Base-by-base conservation (phyloP, 495 filamentous ascomycete species). In the Elasticomyces elasticus region DNA sequence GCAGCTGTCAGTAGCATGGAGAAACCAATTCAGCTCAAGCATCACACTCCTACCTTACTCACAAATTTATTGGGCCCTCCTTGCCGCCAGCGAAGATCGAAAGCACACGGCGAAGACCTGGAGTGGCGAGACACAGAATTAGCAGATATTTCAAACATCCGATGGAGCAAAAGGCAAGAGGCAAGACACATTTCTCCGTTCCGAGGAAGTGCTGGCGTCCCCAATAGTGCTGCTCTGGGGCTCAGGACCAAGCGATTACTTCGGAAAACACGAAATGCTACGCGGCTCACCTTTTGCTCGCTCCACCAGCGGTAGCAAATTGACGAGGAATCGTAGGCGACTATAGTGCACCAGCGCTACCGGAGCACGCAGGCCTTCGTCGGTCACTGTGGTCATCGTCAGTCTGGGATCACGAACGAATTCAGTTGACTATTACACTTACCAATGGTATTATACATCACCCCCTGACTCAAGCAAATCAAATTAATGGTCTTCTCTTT, bases 311-410 rank as follows among this genome's bases (percentile, higher is more conserved):
- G 70, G 72, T 0, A 70, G 59, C n/a, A 74, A 67, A 25, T 70
- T 66, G 5, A 51, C 19, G 48, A 70, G 55, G 52, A 73, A 70
- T 17, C 66, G 64, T 53, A 70, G 62, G 28, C 71, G 68, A 11
- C 64, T 55, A 59, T 76, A 74, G 60, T 70, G 72, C 13, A 61
- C 59, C 0, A 71, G 53, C 9, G 66, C 59, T 40, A 68, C 62
- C 26, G 64, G 58, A 20, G 53, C 17, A 22, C 70, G 62, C 25
- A 73, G 62, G 10, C 65, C 63, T 45, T 70, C 69, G 40, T 44
- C 37, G 17, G 64, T 68, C 7, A 50, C 52, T 54, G 25, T 27
- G 38, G 28, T 20, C 27, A 42, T 28, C 30, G 33, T 24, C 42
- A 23, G 11, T 5, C 7, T 43, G n/a, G 40, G 40, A 43, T 43